Evolutionary conservation across 352 stramenopile species (phyloP), one percentile per base, ranked within the genome.

Genomic region (Peronosclerospora sorghi): DNA sequence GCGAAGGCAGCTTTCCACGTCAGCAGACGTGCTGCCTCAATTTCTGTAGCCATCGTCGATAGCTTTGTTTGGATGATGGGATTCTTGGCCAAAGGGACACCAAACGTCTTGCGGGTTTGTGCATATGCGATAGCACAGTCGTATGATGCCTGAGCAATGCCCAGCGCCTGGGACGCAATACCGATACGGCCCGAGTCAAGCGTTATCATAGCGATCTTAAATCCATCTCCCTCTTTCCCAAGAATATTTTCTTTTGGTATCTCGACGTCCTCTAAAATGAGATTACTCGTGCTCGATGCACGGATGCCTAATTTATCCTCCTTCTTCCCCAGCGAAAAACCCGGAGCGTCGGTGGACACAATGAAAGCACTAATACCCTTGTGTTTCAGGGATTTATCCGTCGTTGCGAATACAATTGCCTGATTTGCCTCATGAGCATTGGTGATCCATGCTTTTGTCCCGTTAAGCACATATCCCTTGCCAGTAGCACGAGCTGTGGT

Each of bases 281-380:
- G 67, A 56, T 98, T 97, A 18, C 85, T 76, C 2, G 95, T 98
- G n/a, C 87, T 97, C 17, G 90, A 97, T 15, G 75, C 95, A 9
- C 94, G 73, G 39, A 98, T 98, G n/a, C 95, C 95, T 13, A 98
- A 66, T 56, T 98, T 98, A 57, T 98, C 95, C 62, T 98, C 95
- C 56, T 97, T 97, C 60, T 96, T 97, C 45, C 95, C 95, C 15
- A 98, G 65, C 29, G 85, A 95, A 48, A 98, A 97, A 20, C 94
- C 94, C 5, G 86, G 73, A 18, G 74, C 68, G 57, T 95, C 69
- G 17, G 74, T 96, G 10, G 88, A 85, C 30, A 98, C 90, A 46
- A 98, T 79, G 59, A 98, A 98, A 2, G 94, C 94, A 26, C 86
- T 97, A 54, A 98, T 98, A 27, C 94, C 94, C 67, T 96, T 97